These are phyloP conservation scores for Heimioporus sp. DNA, from an alignment of 768 basidiomycete genomes.

Conservation along the genomic window DNA sequence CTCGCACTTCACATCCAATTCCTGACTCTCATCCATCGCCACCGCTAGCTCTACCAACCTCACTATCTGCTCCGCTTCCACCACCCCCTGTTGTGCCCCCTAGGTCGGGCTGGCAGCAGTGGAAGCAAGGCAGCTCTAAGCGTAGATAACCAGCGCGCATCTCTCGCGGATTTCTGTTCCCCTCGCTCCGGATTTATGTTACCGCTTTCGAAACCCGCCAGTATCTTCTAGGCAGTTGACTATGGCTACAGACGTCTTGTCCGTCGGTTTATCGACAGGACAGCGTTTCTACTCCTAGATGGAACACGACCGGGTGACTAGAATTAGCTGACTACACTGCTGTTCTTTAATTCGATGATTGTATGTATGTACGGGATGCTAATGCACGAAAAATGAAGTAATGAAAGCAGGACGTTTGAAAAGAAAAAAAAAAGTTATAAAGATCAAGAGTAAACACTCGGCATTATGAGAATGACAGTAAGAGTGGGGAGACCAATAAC, in stretches of 20 bases:
- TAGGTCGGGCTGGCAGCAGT: slow-evolving; percentile 59
- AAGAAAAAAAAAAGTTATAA: slow-evolving; percentile 32
- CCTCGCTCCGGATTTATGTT: slow-evolving; percentile 5
- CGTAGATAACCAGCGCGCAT: slow-evolving; percentile 15
- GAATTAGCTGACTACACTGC: slow-evolving; percentile 52
- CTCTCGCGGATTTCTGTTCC: neutral
- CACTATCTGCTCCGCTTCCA: slow-evolving; percentile 14
- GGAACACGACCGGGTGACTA: slow-evolving; percentile 26
- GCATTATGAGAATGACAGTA: slow-evolving; percentile 28
- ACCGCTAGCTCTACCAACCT: slow-evolving; percentile 6
- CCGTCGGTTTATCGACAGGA: slow-evolving; percentile 5
- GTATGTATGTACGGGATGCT: slow-evolving; percentile 40
- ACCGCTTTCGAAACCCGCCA: neutral
- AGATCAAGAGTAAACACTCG: slow-evolving; percentile 33
- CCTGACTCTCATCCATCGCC: slow-evolving; percentile 14
- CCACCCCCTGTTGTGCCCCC: slow-evolving; percentile 16
- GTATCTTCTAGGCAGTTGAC: neutral
- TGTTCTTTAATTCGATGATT: slow-evolving; percentile 41
- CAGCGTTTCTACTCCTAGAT: slow-evolving; percentile 21
- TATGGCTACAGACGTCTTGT: slow-evolving; percentile 12
- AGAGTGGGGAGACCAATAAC: slow-evolving; percentile 16
- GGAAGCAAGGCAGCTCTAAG: slow-evolving; percentile 26
- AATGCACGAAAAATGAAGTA: slow-evolving; percentile 20
- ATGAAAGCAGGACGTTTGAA: slow-evolving; percentile 27
- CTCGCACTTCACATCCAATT: slow-evolving; percentile 3